Evolutionary conservation across 768 basidiomycete genomes (phyloP).

Genomic region (Boletus coccyginus): DNA sequence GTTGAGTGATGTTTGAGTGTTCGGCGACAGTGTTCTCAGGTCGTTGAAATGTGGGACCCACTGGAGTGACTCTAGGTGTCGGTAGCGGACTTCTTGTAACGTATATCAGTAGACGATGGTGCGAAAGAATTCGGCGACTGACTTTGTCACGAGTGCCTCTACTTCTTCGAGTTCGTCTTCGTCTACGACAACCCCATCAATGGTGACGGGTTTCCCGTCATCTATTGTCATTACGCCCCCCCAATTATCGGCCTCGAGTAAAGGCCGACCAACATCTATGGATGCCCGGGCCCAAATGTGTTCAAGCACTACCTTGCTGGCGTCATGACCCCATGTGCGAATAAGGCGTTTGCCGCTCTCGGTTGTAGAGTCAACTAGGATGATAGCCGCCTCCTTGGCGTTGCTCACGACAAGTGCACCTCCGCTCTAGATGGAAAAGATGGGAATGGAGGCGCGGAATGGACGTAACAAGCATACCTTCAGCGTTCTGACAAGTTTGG

Average conservation of each 20-base stretch:
- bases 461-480: conserved; percentile 36
- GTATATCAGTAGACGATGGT: conserved; percentile 15
- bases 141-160: conserved; percentile 41
- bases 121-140: conserved; percentile 28
- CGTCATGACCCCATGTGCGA: conserved; percentile 54
- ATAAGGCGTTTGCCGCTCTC: conserved; percentile 55
- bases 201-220: conserved; percentile 32
- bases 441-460: background rate
- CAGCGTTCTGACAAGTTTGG: conserved; percentile 49
- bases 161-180: conserved; percentile 40
- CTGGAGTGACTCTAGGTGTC: conserved; percentile 59
- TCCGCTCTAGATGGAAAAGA: conserved; percentile 40
- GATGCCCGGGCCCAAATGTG: conserved; percentile 52
- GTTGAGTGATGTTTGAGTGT: background rate
- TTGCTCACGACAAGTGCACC: conserved; percentile 54
- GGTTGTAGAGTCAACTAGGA: conserved; percentile 55
- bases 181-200: conserved; percentile 33
- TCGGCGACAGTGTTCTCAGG: conserved; percentile 1
- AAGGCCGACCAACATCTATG: conserved; percentile 39
- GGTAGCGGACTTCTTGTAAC: conserved; percentile 56
- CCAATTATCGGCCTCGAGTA: conserved; percentile 51
- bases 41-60: conserved; percentile 26
- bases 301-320: conserved; percentile 47
- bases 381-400: conserved; percentile 51
- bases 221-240: conserved; percentile 40